Base-by-base conservation (phyloP, 768 basidiomycete species). In the Naematelia aurantialba region DNA sequence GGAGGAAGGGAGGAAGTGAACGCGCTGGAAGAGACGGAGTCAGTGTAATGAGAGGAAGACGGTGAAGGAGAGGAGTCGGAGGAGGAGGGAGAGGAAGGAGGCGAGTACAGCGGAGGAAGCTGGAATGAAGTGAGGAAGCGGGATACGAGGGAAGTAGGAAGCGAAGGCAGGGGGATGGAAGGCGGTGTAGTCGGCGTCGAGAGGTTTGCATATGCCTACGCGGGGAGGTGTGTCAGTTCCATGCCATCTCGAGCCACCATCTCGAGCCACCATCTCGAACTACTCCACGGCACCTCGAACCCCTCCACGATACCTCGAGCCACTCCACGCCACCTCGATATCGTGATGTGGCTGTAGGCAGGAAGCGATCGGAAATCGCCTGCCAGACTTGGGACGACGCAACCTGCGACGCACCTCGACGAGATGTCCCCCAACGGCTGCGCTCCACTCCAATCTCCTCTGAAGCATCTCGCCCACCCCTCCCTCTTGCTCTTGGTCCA, bases 341-440 rank as follows among this genome's bases (percentile, higher is more conserved):
- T n/a, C n/a, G n/a, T n/a, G n/a, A n/a, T n/a, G n/a, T n/a, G n/a
- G n/a, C n/a, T n/a, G n/a, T n/a, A n/a, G n/a, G n/a, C n/a, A n/a
- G n/a, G n/a, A n/a, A n/a, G n/a, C n/a, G n/a, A n/a, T n/a, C n/a
- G n/a, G n/a, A n/a, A n/a, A n/a, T n/a, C n/a, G n/a, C n/a, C n/a
- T n/a, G n/a, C n/a, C n/a, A n/a, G n/a, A n/a, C n/a, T n/a, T n/a
- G n/a, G n/a, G n/a, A n/a, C n/a, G n/a, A n/a, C n/a, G n/a, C n/a
- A n/a, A n/a, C n/a, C n/a, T 39, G 27, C 4, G 4, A 66, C 66
- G 44, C 14, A 68, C 70, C 61, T 72, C 70, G 3, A 67, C 63
- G 3, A 72, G 65, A 55, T 72, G 67, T 53, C 69, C 65, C 5
- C 70, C 70, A 5, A 67, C 57, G 19, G 27, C 27, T 11, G 70